Conservation (phyloP, 805 yeast genomes). For the Candida patagonica region DNA sequence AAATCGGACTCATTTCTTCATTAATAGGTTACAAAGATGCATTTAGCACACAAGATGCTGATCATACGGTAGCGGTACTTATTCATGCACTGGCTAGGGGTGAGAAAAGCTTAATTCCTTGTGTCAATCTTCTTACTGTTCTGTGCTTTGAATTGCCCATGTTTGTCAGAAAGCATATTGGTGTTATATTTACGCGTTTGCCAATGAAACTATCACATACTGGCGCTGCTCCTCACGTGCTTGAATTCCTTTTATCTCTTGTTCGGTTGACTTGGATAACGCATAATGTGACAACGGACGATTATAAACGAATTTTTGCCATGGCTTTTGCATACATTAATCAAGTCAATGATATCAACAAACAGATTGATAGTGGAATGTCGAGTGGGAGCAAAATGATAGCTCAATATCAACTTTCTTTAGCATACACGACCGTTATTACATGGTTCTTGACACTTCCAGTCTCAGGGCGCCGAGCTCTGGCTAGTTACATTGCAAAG, state of each 20-base stretch:
- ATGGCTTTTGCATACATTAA: constrained; percentile 75
- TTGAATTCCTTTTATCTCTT: constrained; percentile 64
- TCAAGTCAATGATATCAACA: constrained; percentile 44
- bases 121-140: constrained; percentile 63
- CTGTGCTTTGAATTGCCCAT: constrained; percentile 76
- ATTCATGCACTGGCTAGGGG: constrained; percentile 51
- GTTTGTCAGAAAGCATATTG: constrained; percentile 57
- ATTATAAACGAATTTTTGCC: constrained; percentile 71
- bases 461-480: constrained; percentile 44
- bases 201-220: constrained; percentile 68
- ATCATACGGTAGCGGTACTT: constrained; percentile 48
- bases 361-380: constrained; percentile 37
- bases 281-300: constrained; percentile 65
- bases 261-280: constrained; percentile 58
- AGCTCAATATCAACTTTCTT: constrained; percentile 49
- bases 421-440: constrained; percentile 61
- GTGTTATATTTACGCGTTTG: constrained; percentile 60
- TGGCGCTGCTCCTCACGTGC: constrained; percentile 59
- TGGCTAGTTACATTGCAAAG: constrained; percentile 55
- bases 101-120: constrained; percentile 71
- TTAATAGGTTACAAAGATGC: constrained; percentile 38
- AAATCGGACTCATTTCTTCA: constrained; percentile 52
- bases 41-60: constrained; percentile 49
- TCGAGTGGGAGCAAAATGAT: constrained; percentile 31
- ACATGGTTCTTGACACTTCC: constrained; percentile 64